Evolutionary conservation across 768 basidiomycete genomes (phyloP).

Genomic region (Basidioascus undulatus): DNA sequence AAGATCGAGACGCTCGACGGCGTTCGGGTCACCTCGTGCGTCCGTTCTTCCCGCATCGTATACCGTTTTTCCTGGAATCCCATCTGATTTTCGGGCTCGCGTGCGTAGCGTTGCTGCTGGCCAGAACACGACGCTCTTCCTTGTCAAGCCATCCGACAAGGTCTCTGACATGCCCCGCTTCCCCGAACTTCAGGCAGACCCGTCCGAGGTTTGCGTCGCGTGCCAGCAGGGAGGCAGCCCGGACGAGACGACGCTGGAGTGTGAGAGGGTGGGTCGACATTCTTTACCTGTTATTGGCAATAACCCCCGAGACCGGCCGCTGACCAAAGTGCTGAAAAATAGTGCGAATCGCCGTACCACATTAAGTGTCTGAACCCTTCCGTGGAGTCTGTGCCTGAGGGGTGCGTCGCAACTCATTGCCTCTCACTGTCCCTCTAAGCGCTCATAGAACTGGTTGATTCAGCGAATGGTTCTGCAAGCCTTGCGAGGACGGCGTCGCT

Average conservation of each 20-base stretch:
- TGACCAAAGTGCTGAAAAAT: too few relatives aligned
- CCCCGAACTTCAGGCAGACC: constrained; percentile 41
- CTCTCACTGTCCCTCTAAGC: too few relatives aligned
- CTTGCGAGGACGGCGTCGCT: too few relatives aligned
- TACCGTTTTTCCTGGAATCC: not conserved
- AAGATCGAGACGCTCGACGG: constrained; percentile 43
- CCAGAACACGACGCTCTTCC: constrained; percentile 63
- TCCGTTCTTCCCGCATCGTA: too few relatives aligned
- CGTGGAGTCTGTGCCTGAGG: too few relatives aligned
- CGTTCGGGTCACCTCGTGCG: constrained; percentile 53
- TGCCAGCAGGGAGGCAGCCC: constrained; percentile 37
- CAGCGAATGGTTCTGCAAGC: too few relatives aligned
- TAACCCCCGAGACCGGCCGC: too few relatives aligned
- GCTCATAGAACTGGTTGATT: too few relatives aligned
- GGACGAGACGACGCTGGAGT: constrained; percentile 52
- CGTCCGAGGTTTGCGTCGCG: constrained; percentile 41
- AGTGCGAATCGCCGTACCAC: too few relatives aligned
- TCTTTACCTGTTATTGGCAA: too few relatives aligned
- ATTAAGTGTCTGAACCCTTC: too few relatives aligned
- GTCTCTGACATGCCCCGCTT: constrained; percentile 34
- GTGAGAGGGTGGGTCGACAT: constrained; percentile 45
- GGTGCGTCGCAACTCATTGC: too few relatives aligned
- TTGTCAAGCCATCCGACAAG: constrained; percentile 22
- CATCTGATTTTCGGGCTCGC: not conserved
- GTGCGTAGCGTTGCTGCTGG: constrained; percentile 46